Percentiles rank a stretch among this genome's conserved stretches.
Conservation (phyloP, 1,284 basidiomycete genomes). For the Omphalotus olearius region DNA sequence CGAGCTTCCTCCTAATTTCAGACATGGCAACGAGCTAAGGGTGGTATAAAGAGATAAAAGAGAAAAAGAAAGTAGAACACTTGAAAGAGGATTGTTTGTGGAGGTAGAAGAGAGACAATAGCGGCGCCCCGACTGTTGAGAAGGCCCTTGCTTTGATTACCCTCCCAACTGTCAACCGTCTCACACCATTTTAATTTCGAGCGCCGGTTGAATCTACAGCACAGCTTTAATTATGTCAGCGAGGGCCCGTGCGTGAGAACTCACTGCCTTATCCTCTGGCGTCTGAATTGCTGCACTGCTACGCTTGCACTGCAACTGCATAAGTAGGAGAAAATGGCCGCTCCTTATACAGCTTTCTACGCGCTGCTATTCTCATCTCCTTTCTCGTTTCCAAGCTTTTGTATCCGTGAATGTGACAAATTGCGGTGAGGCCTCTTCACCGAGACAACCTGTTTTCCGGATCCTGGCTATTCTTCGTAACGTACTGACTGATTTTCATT, state of each 20-base stretch:
- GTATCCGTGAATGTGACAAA: too few relatives aligned
- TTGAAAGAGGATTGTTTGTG: not conserved
- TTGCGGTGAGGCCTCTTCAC: too few relatives aligned
- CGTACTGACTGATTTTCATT: too few relatives aligned
- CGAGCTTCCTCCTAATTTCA: slow-evolving; percentile 75
- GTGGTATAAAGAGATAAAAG: not conserved
- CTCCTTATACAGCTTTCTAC: too few relatives aligned
- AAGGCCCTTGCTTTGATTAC: not conserved
- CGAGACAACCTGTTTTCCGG: too few relatives aligned
- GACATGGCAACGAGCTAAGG: slow-evolving; percentile 19
- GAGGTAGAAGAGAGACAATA: not conserved
- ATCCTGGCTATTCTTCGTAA: too few relatives aligned
- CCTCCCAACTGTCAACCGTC: not conserved
- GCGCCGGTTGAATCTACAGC: not conserved
- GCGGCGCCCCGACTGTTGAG: not conserved
- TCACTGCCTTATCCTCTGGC: too few relatives aligned
- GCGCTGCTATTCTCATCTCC: too few relatives aligned
- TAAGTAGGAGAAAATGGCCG: too few relatives aligned
- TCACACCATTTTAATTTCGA: slow-evolving; percentile 3
- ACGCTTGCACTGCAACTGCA: too few relatives aligned
- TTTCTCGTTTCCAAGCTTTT: too few relatives aligned
- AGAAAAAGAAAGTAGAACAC: not conserved
- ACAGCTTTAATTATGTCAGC: slow-evolving; percentile 1
- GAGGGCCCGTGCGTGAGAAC: not conserved
- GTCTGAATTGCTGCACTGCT: too few relatives aligned